A percentile compares a stretch with the other conserved stretches of the same genome.
These are phyloP conservation scores for Leishmania arabica DNA, from an alignment of 208 protist genomes.

Conservation along the genomic window DNA sequence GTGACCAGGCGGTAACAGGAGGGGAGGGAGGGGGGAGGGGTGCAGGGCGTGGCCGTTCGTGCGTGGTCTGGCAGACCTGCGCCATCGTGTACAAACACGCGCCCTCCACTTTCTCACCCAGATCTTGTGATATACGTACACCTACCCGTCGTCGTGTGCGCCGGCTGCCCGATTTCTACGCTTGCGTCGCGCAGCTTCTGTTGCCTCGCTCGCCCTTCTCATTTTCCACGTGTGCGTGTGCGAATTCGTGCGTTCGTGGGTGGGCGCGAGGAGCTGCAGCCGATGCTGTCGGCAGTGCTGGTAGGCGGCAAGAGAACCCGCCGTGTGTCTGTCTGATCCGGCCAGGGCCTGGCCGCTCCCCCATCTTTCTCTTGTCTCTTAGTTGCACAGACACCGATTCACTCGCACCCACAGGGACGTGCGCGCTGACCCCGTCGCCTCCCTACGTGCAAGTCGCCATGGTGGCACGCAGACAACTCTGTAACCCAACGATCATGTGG, in stretches of 20 bases:
- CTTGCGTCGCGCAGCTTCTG: neutral
- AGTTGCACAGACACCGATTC: neutral
- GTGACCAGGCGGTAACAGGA: neutral
- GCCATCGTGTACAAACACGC: neutral
- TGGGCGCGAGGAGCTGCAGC: neutral
- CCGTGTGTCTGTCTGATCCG: neutral
- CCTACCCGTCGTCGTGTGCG: neutral
- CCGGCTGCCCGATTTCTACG: neutral
- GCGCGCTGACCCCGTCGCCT: neutral
- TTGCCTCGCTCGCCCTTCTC: neutral
- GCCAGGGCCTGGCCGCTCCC: neutral
- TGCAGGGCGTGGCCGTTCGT: neutral
- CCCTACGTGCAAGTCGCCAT: neutral
- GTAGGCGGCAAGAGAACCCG: neutral
- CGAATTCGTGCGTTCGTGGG: neutral
- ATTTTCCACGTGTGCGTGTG: neutral
- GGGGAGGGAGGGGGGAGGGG: neutral
- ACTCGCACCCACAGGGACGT: neutral
- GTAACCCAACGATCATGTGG: neutral
- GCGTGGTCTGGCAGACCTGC: neutral
- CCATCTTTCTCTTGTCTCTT: neutral
- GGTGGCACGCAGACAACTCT: neutral
- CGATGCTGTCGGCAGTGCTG: neutral
- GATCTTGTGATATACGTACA: too few species aligned
- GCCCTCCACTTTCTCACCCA: neutral